A percentile compares a stretch with the other conserved stretches of the same genome.
Evolutionary conservation across 2,329 filamentous ascomycete species (phyloP).

Genomic region (Epichloe aotearoae): DNA sequence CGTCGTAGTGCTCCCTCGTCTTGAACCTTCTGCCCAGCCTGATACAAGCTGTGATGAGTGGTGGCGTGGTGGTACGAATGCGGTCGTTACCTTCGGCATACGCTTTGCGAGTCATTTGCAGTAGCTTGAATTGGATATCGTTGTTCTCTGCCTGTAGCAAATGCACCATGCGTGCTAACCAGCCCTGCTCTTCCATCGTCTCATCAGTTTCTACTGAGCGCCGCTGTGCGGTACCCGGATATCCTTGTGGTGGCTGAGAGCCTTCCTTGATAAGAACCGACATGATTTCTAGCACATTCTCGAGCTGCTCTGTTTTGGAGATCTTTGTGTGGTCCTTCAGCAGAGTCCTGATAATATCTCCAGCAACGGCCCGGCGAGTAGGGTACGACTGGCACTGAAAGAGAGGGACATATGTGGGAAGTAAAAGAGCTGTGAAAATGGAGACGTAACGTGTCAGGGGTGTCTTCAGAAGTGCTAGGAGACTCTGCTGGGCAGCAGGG

Average conservation of each 20-base stretch:
- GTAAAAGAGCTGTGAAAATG: constrained; percentile 86
- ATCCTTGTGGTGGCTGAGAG: constrained; percentile 68
- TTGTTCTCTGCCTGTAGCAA: constrained; percentile 74
- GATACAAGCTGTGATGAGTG: constrained; percentile 77
- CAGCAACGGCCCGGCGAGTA: constrained; percentile 79
- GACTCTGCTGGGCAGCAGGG: constrained; percentile 70
- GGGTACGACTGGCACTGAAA: constrained; percentile 87
- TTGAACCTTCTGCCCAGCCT: constrained; percentile 86
- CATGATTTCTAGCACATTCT: constrained; percentile 77
- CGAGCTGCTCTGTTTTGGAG: constrained; percentile 62
- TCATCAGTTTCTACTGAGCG: constrained; percentile 80
- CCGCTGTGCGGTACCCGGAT: constrained; percentile 67
- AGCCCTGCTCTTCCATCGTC: constrained; percentile 95
- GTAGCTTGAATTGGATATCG: constrained; percentile 84
- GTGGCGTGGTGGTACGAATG: constrained; percentile 89
- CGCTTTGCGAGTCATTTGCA: constrained; percentile 77
- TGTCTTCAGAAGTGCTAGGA: constrained; percentile 79
- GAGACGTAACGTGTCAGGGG: constrained; percentile 84
- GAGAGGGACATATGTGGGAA: constrained; percentile 84
- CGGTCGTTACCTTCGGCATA: constrained; percentile 88
- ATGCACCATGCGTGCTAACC: constrained; percentile 86
- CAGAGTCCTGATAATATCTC: constrained; percentile 73
- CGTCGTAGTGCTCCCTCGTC: constrained; percentile 68
- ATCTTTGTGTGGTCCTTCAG: constrained; percentile 72
- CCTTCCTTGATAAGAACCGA: constrained; percentile 92